phyloP scores from a whole-genome alignment of 495 filamentous ascomycete genomes.

The Penicillium steckii region DNA sequence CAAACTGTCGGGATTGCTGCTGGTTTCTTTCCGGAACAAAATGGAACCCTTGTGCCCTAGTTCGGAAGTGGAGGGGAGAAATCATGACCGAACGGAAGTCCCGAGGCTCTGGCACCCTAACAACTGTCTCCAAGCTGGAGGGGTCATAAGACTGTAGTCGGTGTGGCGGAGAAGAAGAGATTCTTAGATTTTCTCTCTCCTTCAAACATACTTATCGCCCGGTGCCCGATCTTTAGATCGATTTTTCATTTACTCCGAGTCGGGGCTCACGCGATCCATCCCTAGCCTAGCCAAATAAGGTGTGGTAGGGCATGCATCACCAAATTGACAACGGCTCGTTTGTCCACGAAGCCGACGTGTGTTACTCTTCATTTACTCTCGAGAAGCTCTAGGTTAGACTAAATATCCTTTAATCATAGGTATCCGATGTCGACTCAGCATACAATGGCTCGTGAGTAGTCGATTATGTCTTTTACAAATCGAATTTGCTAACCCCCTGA shows the following conservation, averaged over 20 bases:
- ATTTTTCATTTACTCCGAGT: not conserved
- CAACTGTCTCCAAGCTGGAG: conserved; percentile 17
- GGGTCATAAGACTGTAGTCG: conserved; percentile 25
- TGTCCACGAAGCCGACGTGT: conserved; percentile 33
- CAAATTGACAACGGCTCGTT: conserved; percentile 7
- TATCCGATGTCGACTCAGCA: conserved; percentile 28
- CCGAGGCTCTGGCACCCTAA: conserved; percentile 20
- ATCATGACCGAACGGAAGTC: not conserved
- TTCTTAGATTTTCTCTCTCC: conserved; percentile 10
- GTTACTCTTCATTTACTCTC: conserved; percentile 8
- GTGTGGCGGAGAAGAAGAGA: conserved; percentile 12
- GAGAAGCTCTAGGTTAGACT: not conserved
- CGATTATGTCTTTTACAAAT: not conserved
- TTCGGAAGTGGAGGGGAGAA: not conserved
- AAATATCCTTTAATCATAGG: conserved; percentile 14
- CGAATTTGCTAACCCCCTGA: not conserved
- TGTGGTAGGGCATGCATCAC: conserved; percentile 8
- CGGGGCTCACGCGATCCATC: not conserved
- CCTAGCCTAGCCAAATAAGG: not conserved
- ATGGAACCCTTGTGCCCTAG: not conserved
- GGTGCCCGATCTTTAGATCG: not conserved
- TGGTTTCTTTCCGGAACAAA: not conserved
- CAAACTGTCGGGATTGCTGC: conserved; percentile 8
- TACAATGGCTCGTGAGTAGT: conserved; percentile 34
- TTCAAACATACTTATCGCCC: not conserved